Base-by-base conservation (phyloP, 2,329 filamentous ascomycete species). In the Epichloe uncinata region DNA sequence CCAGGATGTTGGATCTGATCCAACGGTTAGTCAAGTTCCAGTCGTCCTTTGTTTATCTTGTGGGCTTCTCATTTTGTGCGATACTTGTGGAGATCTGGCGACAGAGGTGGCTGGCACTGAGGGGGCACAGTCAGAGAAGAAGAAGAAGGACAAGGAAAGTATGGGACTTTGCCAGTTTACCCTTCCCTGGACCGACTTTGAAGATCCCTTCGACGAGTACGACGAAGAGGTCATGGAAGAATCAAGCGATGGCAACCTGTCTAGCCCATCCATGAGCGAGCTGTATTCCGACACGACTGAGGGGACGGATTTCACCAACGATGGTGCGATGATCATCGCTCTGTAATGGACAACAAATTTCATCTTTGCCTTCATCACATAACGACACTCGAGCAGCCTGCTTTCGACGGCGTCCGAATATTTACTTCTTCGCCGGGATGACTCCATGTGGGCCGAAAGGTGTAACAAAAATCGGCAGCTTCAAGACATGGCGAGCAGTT, bases 1-100 rank as follows among this genome's bases (percentile, higher is more conserved):
- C 54, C 88, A 95, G 69, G 94, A 98, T 71, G 90, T 98, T 62
- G 88, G 85, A 64, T 90, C 87, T 63, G 93, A 98, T 78, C 93
- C 93, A 70, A 98, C 94, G 82, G 91, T 98, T 84, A 79, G 91
- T 95, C 64, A 69, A 59, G 58, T 66, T 63, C 63, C 67, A 62
- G 63, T 62, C 54, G 56, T 66, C 51, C 55, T 70, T 53, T 78
- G 73, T 63, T 62, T 73, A 49, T 61, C 66, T 52, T 78, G 74
- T 58, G 74, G 73, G 55, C 50, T 54, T 50, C 57, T 71, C 54
- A 65, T 77, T 52, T 58, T 61, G 44, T 77, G 73, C 61, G 60
- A 57, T 52, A 61, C 59, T 26, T 75, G 73, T 53, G 61, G 61
- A 37, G 54, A 59, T 33, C 52, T 60, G 49, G 56, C 56, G 49